These are phyloP conservation scores for Fusarium austroafricanum DNA, from an alignment of 2,329 filamentous ascomycete genomes.

Conservation along the genomic window DNA sequence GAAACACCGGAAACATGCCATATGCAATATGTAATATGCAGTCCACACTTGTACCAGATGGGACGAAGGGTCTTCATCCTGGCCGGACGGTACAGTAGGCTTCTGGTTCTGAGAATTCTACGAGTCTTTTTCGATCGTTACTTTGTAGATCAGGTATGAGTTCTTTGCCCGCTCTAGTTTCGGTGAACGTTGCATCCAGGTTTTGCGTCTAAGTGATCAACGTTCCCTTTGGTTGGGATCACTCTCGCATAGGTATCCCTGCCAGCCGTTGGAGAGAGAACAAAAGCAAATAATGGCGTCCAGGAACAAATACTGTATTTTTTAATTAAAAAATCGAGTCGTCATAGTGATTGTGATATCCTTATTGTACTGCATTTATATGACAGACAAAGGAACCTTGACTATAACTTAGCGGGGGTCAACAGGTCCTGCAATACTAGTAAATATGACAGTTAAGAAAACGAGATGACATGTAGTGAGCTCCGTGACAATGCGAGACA, in stretches of 20 bases:
- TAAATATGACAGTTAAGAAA: neutral
- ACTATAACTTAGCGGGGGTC: conserved; percentile 2
- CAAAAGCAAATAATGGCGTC: conserved; percentile 9
- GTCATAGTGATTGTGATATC: conserved; percentile 9
- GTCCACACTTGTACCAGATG: conserved; percentile 6
- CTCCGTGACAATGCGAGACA: conserved; percentile 5
- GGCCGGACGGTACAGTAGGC: neutral
- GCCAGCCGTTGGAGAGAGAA: neutral
- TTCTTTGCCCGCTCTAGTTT: conserved; percentile 3
- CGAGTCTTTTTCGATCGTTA: conserved; percentile 17
- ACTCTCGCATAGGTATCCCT: conserved; percentile 4
- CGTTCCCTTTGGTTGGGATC: conserved; percentile 14
- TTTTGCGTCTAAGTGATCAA: conserved; percentile 26
- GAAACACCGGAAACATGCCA: conserved; percentile 22
- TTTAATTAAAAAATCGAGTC: conserved; percentile 4
- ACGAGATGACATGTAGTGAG: neutral
- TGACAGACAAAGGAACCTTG: conserved; percentile 20
- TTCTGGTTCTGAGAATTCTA: neutral
- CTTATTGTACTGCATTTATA: conserved; percentile 18
- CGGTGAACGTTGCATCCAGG: conserved; percentile 11
- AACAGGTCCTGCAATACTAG: conserved; percentile 2
- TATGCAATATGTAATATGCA: neutral
- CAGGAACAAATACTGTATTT: neutral
- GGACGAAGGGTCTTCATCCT: conserved; percentile 12
- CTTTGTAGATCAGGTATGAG: conserved; percentile 27